phyloP scores from a whole-genome alignment of 495 filamentous ascomycete genomes.

The Tuber microsphaerosporum region DNA sequence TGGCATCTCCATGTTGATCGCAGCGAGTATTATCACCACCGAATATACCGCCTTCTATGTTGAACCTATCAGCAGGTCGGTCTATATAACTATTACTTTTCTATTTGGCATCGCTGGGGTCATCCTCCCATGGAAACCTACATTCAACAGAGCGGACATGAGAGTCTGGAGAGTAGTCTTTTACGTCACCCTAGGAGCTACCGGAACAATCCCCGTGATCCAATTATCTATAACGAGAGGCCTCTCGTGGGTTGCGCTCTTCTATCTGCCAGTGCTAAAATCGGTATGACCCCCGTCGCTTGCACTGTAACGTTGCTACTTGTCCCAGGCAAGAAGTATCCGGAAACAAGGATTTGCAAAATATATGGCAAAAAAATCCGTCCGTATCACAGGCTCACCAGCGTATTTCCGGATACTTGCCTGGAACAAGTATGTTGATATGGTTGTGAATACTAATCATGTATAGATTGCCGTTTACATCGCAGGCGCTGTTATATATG shows the following conservation, averaged over 20 bases:
- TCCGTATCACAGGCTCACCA: too few relatives aligned
- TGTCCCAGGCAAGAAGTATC: too few relatives aligned
- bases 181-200: constrained; percentile 80
- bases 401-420: neutral
- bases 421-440: constrained; percentile 5
- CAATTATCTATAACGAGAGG: constrained; percentile 75
- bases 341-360: too few relatives aligned
- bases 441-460: constrained; percentile 10
- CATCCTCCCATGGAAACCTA: constrained; percentile 92
- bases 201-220: constrained; percentile 79
- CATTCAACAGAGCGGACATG: constrained; percentile 88
- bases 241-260: constrained; percentile 64
- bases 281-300: constrained; percentile 43
- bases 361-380: too few relatives aligned
- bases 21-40: constrained; percentile 93
- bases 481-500: constrained; percentile 76
- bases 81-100: constrained; percentile 77
- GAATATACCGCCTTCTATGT: constrained; percentile 99
- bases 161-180: constrained; percentile 86
- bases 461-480: constrained; percentile 65
- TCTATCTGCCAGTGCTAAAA: constrained; percentile 85
- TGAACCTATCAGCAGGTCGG: constrained; percentile 78
- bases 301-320: neutral
- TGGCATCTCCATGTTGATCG: constrained; percentile 91
- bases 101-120: constrained; percentile 77